phyloP scores from a whole-genome alignment of 768 basidiomycete genomes.

The Baorangia bicolor region DNA sequence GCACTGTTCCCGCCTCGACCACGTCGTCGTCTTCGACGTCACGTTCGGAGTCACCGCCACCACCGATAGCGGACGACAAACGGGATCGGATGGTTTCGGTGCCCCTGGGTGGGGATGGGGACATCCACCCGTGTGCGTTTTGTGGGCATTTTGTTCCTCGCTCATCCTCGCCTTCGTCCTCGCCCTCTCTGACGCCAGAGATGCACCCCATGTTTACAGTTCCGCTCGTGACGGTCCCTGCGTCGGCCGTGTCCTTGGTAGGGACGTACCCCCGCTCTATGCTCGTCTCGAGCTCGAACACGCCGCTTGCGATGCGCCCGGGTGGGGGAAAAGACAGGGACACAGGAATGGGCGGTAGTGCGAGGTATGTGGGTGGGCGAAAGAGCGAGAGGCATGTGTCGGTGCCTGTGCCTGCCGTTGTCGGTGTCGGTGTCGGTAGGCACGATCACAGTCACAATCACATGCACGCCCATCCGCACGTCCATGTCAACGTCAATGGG shows the following conservation, averaged over 20 bases:
- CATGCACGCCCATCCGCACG: background rate
- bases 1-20: slow-evolving; percentile 19
- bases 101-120: background rate
- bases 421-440: background rate
- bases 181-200: background rate
- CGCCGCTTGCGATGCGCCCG: background rate
- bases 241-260: background rate
- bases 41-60: slow-evolving; percentile 17
- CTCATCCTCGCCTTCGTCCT: background rate
- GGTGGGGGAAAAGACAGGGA: background rate
- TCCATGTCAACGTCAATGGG: no score
- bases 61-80: background rate
- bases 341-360: background rate
- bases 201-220: slow-evolving; percentile 32
- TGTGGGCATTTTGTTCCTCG: slow-evolving; percentile 19
- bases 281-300: background rate
- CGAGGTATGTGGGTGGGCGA: background rate
- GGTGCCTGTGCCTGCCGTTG: background rate
- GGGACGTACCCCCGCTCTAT: background rate
- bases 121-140: slow-evolving; percentile 7
- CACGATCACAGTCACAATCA: background rate
- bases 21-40: slow-evolving; percentile 12
- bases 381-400: background rate
- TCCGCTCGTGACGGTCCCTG: slow-evolving; percentile 27
- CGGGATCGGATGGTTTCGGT: background rate